Percentiles rank a stretch among this genome's conserved stretches.
Evolutionary conservation across 2,329 filamentous ascomycete genomes (phyloP).

Genomic region (Arthroderma sp.): DNA sequence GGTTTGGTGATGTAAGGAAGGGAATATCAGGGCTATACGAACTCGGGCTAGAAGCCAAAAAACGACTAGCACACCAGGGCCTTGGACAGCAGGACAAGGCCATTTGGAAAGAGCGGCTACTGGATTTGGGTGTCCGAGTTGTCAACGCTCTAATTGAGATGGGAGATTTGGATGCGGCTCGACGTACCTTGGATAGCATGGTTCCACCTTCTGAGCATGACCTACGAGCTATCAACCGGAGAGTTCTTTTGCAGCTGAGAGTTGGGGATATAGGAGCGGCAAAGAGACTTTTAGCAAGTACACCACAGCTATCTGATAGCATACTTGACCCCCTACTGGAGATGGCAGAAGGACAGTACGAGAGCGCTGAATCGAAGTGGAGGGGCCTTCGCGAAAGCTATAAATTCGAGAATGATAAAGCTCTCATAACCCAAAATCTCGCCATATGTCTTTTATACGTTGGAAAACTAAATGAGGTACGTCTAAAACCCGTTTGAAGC

Average conservation of each 20-base stretch:
- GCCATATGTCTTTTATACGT: conserved; percentile 76
- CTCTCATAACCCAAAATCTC: conserved; percentile 67
- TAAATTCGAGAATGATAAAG: conserved; percentile 36
- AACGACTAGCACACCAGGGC: conserved; percentile 40
- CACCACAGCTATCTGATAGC: conserved; percentile 15
- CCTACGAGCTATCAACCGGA: conserved; percentile 23
- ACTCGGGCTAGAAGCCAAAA: conserved; percentile 63
- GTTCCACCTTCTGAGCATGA: conserved; percentile 18
- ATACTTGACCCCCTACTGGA: conserved; percentile 49
- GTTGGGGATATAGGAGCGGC: conserved; percentile 65
- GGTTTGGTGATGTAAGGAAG: conserved; percentile 69
- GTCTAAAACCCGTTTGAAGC: conserved; percentile 10
- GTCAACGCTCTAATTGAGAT: conserved; percentile 48
- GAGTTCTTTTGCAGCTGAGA: conserved; percentile 59
- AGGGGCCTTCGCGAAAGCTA: conserved; percentile 36
- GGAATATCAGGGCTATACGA: conserved; percentile 88
- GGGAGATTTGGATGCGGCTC: conserved; percentile 72
- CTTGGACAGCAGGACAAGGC: conserved; percentile 42
- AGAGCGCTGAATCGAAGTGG: conserved; percentile 51
- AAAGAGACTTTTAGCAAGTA: conserved; percentile 36
- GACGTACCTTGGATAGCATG: conserved; percentile 55
- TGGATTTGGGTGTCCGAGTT: conserved; percentile 57
- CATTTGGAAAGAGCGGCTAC: conserved; percentile 58
- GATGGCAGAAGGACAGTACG: conserved; percentile 66
- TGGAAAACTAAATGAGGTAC: conserved; percentile 58